Conservation (phyloP, 805 yeast genomes). For the Priceomyces melissophilus region DNA sequence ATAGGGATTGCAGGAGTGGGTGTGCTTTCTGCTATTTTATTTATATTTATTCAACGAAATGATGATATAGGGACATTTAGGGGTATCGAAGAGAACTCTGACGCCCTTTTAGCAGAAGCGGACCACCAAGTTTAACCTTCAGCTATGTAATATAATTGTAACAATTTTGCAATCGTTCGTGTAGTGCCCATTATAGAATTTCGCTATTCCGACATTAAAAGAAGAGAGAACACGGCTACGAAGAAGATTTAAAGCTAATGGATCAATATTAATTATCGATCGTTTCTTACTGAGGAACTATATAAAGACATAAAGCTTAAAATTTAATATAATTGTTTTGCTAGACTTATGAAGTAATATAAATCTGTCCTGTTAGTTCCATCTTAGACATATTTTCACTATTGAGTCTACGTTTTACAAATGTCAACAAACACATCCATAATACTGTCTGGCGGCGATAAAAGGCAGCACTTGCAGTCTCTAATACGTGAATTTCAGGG, state of each 20-base stretch:
- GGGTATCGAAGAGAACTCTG: background rate
- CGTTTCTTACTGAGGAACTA: too few relatives aligned
- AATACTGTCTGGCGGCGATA: conserved; percentile 10
- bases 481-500: conserved; percentile 72
- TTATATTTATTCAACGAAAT: conserved; percentile 13
- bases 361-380: too few relatives aligned
- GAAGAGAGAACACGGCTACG: too few relatives aligned
- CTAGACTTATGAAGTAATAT: too few relatives aligned
- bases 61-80: conserved; percentile 3
- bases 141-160: background rate
- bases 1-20: conserved; percentile 58
- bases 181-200: conserved; percentile 2
- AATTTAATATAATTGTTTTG: too few relatives aligned
- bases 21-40: conserved; percentile 23
- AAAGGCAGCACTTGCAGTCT: conserved; percentile 33
- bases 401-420: background rate
- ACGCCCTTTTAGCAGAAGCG: background rate
- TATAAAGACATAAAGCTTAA: too few relatives aligned
- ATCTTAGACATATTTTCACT: background rate
- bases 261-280: too few relatives aligned
- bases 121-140: background rate
- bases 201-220: too few relatives aligned
- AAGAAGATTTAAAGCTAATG: background rate
- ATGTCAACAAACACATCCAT: conserved; percentile 6
- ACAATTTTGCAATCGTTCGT: conserved; percentile 3